phyloP scores from a whole-genome alignment of 1,284 basidiomycete genomes.

The Austropuccinia psidii region DNA sequence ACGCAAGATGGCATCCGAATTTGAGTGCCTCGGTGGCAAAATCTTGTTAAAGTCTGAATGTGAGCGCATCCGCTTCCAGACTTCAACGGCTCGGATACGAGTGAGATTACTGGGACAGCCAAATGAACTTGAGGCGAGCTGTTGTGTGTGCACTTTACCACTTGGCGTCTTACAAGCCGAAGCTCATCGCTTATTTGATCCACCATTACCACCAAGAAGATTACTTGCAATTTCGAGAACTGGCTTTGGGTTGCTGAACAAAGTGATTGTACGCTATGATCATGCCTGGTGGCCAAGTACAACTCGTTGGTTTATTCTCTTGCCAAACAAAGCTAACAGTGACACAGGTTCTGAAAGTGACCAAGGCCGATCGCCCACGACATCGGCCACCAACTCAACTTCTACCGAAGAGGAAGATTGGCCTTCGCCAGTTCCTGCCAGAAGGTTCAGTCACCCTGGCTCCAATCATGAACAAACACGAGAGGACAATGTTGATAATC shows the following conservation, averaged over 20 bases:
- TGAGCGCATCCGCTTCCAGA: slow-evolving; percentile 5
- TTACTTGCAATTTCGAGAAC: slow-evolving; percentile 45
- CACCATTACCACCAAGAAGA: slow-evolving; percentile 45
- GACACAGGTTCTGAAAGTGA: slow-evolving; percentile 33
- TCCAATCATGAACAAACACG: no score
- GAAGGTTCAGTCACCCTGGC: slow-evolving; percentile 17
- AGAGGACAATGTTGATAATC: neutral
- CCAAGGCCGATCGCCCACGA: neutral
- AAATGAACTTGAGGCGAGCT: slow-evolving; percentile 41
- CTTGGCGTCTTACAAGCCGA: slow-evolving; percentile 47
- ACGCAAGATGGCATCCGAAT: slow-evolving; percentile 44
- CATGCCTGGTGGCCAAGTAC: slow-evolving; percentile 45
- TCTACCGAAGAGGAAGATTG: slow-evolving; percentile 34
- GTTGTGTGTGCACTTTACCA: slow-evolving; percentile 47
- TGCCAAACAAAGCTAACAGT: slow-evolving; percentile 38
- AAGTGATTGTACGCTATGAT: slow-evolving; percentile 46
- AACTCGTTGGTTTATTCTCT: slow-evolving; percentile 38
- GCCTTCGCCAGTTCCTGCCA: slow-evolving; percentile 1
- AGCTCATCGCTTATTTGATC: slow-evolving; percentile 43
- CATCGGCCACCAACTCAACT: slow-evolving; percentile 30
- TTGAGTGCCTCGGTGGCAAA: slow-evolving; percentile 40
- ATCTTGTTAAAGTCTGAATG: slow-evolving; percentile 43
- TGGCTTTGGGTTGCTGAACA: slow-evolving; percentile 48
- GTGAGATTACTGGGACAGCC: slow-evolving; percentile 5
- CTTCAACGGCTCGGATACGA: neutral